These are phyloP conservation scores for Blastobotrys serpentis DNA, from an alignment of 1,139 yeast species.

Conservation along the genomic window DNA sequence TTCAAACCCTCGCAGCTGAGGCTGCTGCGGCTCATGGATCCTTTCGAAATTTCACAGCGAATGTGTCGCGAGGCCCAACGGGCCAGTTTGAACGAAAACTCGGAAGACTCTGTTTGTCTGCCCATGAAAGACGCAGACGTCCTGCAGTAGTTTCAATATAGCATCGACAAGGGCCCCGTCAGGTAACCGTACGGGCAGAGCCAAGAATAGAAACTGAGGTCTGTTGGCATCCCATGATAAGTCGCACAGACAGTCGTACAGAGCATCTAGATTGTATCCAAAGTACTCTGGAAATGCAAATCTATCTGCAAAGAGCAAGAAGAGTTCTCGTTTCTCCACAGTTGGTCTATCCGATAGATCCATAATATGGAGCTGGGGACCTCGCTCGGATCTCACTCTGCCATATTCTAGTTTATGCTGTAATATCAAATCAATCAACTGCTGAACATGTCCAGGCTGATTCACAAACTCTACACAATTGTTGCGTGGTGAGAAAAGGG, in stretches of 20 bases:
- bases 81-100: conserved; percentile 3
- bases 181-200: background rate
- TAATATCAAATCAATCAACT: conserved; percentile 5
- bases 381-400: background rate
- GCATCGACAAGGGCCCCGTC: background rate
- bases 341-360: background rate
- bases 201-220: conserved; percentile 4
- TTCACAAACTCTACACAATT: conserved; percentile 16
- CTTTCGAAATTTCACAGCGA: background rate
- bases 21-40: too few relatives aligned
- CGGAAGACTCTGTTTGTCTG: background rate
- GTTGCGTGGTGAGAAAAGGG: conserved; percentile 7
- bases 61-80: too few relatives aligned
- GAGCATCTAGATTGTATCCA: conserved; percentile 23
- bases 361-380: background rate
- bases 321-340: conserved; percentile 14
- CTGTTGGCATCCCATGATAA: conserved; percentile 5
- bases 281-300: conserved; percentile 23
- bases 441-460: conserved; percentile 6
- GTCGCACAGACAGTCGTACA: conserved; percentile 24
- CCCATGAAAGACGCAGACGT: background rate
- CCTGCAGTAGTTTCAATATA: background rate
- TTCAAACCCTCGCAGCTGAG: too few relatives aligned
- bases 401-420: background rate
- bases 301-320: conserved; percentile 21